Conservation (phyloP, 768 basidiomycete species). For the Holtermannia corniformis region DNA sequence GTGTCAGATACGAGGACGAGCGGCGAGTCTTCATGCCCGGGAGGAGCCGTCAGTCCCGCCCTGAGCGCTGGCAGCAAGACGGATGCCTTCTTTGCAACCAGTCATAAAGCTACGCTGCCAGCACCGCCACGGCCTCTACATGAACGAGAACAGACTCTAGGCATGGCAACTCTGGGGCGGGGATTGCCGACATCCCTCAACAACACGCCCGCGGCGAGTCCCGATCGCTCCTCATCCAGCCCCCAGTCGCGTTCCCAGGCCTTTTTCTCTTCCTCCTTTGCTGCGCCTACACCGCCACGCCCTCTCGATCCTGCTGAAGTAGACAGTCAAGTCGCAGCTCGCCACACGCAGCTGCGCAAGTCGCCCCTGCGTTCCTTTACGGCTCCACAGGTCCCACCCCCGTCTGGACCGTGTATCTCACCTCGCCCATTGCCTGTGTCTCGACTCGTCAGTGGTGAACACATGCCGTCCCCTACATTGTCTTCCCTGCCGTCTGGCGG, state of each 20-base stretch:
- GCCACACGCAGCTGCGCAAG: neutral
- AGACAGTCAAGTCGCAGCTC: neutral
- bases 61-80: constrained; percentile 29
- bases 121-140: constrained; percentile 31
- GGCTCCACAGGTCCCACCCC: constrained; percentile 4
- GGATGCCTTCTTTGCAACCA: constrained; percentile 34
- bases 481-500: neutral
- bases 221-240: neutral
- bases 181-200: constrained; percentile 9
- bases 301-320: neutral
- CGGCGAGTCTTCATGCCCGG: neutral
- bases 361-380: constrained; percentile 2
- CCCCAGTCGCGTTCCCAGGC: neutral
- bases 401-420: constrained; percentile 2
- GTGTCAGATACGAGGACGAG: neutral
- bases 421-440: neutral
- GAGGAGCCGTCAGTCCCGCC: constrained; percentile 20
- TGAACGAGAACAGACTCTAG: neutral
- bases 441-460: neutral
- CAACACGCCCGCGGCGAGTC: neutral
- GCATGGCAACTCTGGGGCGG: constrained; percentile 7
- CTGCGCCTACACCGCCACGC: neutral
- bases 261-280: neutral
- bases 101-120: constrained; percentile 19
- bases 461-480: neutral